Conservation (phyloP, 1,139 yeast species). For the Blastobotrys capitulatus region DNA sequence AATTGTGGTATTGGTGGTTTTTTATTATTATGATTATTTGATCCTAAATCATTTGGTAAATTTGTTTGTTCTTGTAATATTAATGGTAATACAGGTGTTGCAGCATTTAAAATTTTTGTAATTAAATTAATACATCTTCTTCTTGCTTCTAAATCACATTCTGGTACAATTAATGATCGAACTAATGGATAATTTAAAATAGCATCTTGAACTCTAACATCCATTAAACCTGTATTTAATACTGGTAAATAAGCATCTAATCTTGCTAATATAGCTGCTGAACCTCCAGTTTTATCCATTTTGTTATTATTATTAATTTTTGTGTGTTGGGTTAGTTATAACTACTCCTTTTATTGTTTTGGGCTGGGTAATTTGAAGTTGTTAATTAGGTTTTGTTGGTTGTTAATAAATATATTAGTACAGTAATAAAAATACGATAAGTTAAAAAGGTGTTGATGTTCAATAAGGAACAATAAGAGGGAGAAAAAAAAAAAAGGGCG, state of each 20-base stretch:
- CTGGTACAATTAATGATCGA: constrained; percentile 30
- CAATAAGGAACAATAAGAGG: too few relatives aligned
- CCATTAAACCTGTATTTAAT: constrained; percentile 29
- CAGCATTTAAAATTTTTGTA: constrained; percentile 26
- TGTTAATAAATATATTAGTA: too few relatives aligned
- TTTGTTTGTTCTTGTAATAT: constrained; percentile 24
- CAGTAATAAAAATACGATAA: too few relatives aligned
- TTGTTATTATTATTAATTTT: not conserved
- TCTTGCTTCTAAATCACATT: constrained; percentile 31
- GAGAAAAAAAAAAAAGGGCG: too few relatives aligned
- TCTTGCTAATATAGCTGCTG: constrained; percentile 21
- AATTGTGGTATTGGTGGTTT: constrained; percentile 17
- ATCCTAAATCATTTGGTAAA: constrained; percentile 5
- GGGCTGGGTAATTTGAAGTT: too few relatives aligned
- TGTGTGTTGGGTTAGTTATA: not conserved
- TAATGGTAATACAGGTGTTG: constrained; percentile 29
- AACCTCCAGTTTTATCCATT: constrained; percentile 7
- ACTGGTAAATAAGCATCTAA: constrained; percentile 29
- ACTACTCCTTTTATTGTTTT: too few relatives aligned
- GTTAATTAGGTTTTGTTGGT: too few relatives aligned
- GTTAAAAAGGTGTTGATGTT: too few relatives aligned
- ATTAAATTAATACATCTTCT: constrained; percentile 27
- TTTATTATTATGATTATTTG: not conserved
- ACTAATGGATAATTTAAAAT: constrained; percentile 29
- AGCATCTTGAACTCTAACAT: constrained; percentile 30